These are phyloP conservation scores for Pythium vanterpoolii DNA, from an alignment of 352 stramenopile species.

Conservation along the genomic window DNA sequence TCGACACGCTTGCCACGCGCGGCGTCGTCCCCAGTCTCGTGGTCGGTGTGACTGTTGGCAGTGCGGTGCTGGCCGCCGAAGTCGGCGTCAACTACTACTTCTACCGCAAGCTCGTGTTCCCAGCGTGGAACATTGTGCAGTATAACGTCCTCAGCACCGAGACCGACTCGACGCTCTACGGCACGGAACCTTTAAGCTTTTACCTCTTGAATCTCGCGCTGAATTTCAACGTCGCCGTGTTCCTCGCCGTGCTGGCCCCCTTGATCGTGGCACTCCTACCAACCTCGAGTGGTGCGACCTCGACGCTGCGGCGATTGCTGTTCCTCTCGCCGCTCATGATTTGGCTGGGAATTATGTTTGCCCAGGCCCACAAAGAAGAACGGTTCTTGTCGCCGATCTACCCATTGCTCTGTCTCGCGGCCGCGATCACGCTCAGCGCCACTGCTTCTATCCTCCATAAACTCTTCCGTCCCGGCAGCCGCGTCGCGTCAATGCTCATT, in stretches of 20 bases:
- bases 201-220: constrained; percentile 96
- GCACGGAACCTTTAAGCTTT: constrained; percentile 92
- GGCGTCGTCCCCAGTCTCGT: constrained; percentile 51
- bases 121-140: constrained; percentile 92
- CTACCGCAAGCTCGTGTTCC: constrained; percentile 69
- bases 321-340: constrained; percentile 78
- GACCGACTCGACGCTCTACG: constrained; percentile 97
- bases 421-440: constrained; percentile 68
- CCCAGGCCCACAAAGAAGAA: constrained; percentile 98
- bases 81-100: constrained; percentile 80
- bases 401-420: constrained; percentile 83
- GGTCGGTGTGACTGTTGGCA: constrained; percentile 58
- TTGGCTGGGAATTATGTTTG: constrained; percentile 92
- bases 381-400: constrained; percentile 97
- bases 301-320: constrained; percentile 18
- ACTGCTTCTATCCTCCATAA: constrained; percentile 34
- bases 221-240: constrained; percentile 92
- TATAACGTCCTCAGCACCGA: constrained; percentile 94
- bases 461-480: constrained; percentile 25
- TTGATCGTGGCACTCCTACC: constrained; percentile 36
- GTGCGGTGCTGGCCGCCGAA: constrained; percentile 73
- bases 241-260: constrained; percentile 57
- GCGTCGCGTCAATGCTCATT: constrained; percentile 24
- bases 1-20: constrained; percentile 69
- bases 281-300: constrained; percentile 6